These are phyloP conservation scores for Naganishia sp. DNA, from an alignment of 1,284 basidiomycete species.

Conservation along the genomic window DNA sequence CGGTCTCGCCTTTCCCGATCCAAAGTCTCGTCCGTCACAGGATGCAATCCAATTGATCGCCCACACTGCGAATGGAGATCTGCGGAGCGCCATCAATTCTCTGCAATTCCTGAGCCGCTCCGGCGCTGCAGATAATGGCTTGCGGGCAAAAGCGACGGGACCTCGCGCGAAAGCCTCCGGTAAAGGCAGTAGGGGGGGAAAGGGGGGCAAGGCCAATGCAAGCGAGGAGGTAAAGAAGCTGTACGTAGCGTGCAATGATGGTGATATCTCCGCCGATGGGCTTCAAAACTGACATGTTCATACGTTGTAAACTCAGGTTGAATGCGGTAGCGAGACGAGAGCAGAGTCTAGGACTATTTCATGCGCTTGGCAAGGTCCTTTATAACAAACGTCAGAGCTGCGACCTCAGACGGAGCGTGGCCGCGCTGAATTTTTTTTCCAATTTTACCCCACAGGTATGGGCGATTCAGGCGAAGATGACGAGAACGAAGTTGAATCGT, in stretches of 20 bases:
- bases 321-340: constrained; percentile 78
- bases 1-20: constrained; percentile 55
- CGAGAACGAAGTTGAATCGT: constrained; percentile 55
- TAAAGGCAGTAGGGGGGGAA: constrained; percentile 48
- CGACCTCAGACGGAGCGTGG: neutral
- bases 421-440: neutral
- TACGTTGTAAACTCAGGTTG: constrained; percentile 50
- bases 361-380: constrained; percentile 86
- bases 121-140: constrained; percentile 12
- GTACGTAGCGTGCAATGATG: constrained; percentile 35
- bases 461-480: constrained; percentile 61
- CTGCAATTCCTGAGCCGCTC: constrained; percentile 68
- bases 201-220: constrained; percentile 48
- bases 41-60: constrained; percentile 73
- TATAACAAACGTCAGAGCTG: constrained; percentile 85
- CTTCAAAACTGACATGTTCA: constrained; percentile 15
- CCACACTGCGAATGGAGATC: constrained; percentile 80
- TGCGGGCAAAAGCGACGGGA: constrained; percentile 37
- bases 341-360: constrained; percentile 83
- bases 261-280: neutral
- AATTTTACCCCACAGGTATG: constrained; percentile 60
- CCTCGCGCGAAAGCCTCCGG: constrained; percentile 39
- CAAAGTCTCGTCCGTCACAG: constrained; percentile 58
- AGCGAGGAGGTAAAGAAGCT: constrained; percentile 49
- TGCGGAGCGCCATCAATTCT: constrained; percentile 87